Conservation (phyloP, 192 early-diverging fungal genomes). For the Entrophospora sp. region DNA sequence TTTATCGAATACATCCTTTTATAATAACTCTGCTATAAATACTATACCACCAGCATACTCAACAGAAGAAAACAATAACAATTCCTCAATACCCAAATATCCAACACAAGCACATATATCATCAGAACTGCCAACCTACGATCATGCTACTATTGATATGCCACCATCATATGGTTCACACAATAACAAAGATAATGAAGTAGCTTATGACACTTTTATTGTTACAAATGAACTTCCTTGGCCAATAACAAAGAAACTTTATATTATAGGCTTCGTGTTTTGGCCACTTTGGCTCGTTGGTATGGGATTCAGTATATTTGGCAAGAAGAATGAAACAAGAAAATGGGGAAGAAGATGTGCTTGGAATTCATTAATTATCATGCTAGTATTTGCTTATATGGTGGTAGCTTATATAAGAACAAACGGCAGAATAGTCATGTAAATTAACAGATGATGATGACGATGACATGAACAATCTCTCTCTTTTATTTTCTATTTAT, state of each 20-base stretch:
- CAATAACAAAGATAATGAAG: not conserved
- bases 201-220: not conserved
- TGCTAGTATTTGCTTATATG: constrained; percentile 1
- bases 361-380: constrained; percentile 7
- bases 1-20: not conserved
- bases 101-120: constrained; percentile 1
- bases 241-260: constrained; percentile 17
- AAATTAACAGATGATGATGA: too few relatives aligned
- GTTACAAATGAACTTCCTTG: not conserved
- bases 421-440: too few relatives aligned
- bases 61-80: not conserved
- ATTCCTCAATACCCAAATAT: not conserved
- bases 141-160: constrained; percentile 16
- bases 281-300: constrained; percentile 21
- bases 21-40: not conserved
- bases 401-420: constrained; percentile 14
- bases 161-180: not conserved
- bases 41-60: not conserved
- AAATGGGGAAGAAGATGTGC: constrained; percentile 11
- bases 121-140: not conserved
- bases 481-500: too few relatives aligned
- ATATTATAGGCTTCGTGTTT: constrained; percentile 12
- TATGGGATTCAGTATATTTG: constrained; percentile 16
- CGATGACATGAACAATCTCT: too few relatives aligned
- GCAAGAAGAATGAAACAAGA: not conserved